phyloP scores from a whole-genome alignment of 176 grass and related monocot genomes.

The Cymbopogon citratus region DNA sequence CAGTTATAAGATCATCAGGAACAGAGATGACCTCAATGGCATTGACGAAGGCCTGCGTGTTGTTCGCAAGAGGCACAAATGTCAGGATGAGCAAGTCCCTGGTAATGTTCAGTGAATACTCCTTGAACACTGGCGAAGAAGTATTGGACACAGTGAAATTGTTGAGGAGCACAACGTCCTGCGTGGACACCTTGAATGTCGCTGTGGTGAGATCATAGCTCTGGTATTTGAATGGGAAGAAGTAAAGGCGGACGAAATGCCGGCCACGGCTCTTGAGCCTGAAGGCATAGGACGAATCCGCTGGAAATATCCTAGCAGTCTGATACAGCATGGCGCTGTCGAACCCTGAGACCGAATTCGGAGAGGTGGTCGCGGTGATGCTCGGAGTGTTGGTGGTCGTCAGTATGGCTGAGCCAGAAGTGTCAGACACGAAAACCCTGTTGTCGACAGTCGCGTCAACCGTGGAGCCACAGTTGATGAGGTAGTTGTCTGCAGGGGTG shows the following conservation, averaged over 20 bases:
- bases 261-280: slow-evolving; percentile 53
- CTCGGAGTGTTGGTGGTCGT: slow-evolving; percentile 1
- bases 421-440: slow-evolving; percentile 55
- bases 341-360: slow-evolving; percentile 24
- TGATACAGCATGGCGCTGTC: slow-evolving; percentile 38
- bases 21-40: slow-evolving; percentile 80
- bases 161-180: slow-evolving; percentile 66
- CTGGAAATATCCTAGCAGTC: slow-evolving; percentile 54
- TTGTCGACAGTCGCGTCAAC: slow-evolving; percentile 18
- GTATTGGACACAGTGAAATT: slow-evolving; percentile 50
- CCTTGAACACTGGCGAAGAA: slow-evolving; percentile 42
- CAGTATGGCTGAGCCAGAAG: slow-evolving; percentile 16
- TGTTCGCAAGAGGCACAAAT: slow-evolving; percentile 62
- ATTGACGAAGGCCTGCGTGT: slow-evolving; percentile 51
- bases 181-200: slow-evolving; percentile 60
- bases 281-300: slow-evolving; percentile 54
- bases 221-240: slow-evolving; percentile 53
- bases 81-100: slow-evolving; percentile 55
- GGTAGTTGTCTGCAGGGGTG: slow-evolving; percentile 72
- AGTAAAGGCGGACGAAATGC: slow-evolving; percentile 81
- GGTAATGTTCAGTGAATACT: slow-evolving; percentile 68
- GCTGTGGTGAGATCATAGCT: slow-evolving; percentile 52
- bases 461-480: slow-evolving; percentile 70
- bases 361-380: slow-evolving; percentile 20
- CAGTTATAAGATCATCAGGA: slow-evolving; percentile 62